phyloP scores from a whole-genome alignment of 768 basidiomycete species.

The Boletus edulis region DNA sequence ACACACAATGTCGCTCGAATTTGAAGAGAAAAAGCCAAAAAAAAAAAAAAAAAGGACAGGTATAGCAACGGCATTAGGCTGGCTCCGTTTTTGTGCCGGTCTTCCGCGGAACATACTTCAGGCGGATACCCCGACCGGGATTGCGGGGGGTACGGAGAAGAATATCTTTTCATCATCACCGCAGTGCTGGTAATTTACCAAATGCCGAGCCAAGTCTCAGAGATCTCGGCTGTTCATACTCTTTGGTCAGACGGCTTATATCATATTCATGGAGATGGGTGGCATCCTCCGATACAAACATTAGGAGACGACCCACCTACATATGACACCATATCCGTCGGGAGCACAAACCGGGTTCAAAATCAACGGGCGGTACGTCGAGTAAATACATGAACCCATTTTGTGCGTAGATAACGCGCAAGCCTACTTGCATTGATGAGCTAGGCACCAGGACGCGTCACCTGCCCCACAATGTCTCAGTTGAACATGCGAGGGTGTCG shows the following conservation, averaged over 20 bases:
- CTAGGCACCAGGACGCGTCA: slow-evolving; percentile 1
- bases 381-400: background rate
- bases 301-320: background rate
- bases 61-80: background rate
- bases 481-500: background rate
- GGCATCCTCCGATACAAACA: slow-evolving; percentile 8
- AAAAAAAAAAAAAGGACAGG: background rate
- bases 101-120: background rate
- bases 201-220: background rate
- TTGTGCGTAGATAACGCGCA: background rate
- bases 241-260: background rate
- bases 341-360: background rate
- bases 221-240: background rate
- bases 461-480: slow-evolving; percentile 10
- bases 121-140: background rate
- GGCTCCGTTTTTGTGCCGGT: background rate
- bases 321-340: background rate
- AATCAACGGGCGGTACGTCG: background rate
- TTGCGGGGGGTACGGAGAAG: background rate
- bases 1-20: background rate
- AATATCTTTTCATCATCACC: background rate
- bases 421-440: background rate
- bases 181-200: background rate
- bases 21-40: background rate
- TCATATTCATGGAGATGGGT: background rate